A percentile compares a stretch with the other conserved stretches of the same genome.
Conservation (phyloP, 306 rosid species). For the Castanea sativa region DNA sequence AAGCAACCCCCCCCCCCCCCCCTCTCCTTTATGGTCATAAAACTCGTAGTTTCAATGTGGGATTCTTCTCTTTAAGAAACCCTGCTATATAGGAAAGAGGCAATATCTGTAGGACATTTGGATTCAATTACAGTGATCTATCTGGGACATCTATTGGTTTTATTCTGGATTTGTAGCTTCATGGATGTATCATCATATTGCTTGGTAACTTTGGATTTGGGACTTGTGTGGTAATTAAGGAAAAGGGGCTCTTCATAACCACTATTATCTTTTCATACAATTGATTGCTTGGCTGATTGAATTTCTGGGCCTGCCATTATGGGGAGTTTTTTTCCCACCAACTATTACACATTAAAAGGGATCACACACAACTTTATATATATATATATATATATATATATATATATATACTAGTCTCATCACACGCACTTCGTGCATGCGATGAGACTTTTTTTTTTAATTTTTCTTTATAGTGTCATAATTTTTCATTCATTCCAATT, state of each 20-base stretch:
- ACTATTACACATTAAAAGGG: background rate
- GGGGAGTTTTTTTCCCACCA: background rate
- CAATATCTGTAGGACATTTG: background rate
- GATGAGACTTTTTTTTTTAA: too few species aligned
- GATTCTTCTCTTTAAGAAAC: background rate
- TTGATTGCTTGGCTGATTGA: background rate
- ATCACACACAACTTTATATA: background rate
- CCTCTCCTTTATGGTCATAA: background rate
- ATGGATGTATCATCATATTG: background rate
- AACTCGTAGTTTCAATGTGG: background rate
- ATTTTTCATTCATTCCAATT: too few species aligned
- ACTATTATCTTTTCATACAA: background rate
- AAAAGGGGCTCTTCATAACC: background rate
- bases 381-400: background rate
- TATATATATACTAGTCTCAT: too few species aligned
- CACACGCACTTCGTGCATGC: too few species aligned
- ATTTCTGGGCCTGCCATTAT: background rate
- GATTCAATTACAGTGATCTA: background rate
- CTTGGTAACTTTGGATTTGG: background rate
- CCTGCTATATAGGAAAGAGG: background rate
- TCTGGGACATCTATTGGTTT: background rate
- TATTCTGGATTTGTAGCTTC: background rate
- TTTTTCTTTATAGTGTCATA: too few species aligned
- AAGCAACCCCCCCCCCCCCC: too few species aligned
- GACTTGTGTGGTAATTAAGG: background rate